These are phyloP conservation scores for Arthrobotrys sphaeroides DNA, from an alignment of 2,329 filamentous ascomycete genomes.

Conservation along the genomic window DNA sequence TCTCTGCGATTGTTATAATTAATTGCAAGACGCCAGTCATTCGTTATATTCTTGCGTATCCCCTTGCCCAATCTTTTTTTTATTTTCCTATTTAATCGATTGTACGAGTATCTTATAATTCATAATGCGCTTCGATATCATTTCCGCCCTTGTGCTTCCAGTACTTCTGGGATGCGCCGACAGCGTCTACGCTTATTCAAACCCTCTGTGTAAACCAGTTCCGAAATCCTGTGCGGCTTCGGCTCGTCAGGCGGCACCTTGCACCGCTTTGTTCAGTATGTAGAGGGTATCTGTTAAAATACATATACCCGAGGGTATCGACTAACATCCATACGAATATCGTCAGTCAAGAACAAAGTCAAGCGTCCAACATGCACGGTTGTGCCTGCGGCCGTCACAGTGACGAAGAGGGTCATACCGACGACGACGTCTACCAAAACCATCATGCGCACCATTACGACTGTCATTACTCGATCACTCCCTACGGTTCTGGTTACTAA, in stretches of 20 bases:
- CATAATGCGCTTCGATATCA: slow-evolving; percentile 21
- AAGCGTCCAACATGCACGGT: slow-evolving; percentile 38
- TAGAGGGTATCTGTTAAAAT: too few relatives aligned
- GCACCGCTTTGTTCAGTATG: slow-evolving; percentile 36
- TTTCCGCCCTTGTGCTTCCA: neutral
- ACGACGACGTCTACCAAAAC: neutral
- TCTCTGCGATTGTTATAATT: neutral
- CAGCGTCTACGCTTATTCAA: neutral
- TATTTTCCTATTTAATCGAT: neutral
- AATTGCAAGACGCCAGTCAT: neutral
- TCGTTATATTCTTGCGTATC: neutral
- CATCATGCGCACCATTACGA: neutral
- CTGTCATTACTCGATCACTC: neutral
- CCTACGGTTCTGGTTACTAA: neutral
- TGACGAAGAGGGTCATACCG: slow-evolving; percentile 25
- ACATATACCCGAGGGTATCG: neutral
- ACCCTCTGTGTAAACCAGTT: slow-evolving; percentile 22
- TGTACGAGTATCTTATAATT: too few relatives aligned
- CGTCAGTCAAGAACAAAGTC: slow-evolving; percentile 25
- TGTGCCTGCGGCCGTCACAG: neutral
- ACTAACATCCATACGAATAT: slow-evolving; percentile 2
- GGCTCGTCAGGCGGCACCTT: slow-evolving; percentile 5
- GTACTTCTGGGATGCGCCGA: neutral
- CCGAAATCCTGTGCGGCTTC: slow-evolving; percentile 19
- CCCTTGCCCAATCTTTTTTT: neutral